phyloP scores from a whole-genome alignment of 345 rosid species.

The Populus pruinosa region DNA sequence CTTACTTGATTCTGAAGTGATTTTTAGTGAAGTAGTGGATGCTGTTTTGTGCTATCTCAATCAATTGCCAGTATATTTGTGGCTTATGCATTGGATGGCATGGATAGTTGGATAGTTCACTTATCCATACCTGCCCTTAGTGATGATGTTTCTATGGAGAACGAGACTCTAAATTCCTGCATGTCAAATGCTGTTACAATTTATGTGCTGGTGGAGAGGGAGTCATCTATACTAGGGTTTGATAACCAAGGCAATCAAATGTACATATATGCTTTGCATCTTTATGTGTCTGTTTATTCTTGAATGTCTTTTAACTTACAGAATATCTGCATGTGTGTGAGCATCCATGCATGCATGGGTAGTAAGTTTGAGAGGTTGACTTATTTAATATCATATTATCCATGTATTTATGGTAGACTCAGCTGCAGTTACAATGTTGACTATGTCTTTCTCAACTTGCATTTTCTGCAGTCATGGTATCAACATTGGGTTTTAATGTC shows the following conservation, averaged over 20 bases:
- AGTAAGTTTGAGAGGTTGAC: neutral
- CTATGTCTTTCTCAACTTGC: neutral
- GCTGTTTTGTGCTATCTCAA: neutral
- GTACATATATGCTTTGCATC: neutral
- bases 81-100: neutral
- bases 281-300: neutral
- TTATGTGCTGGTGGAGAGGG: neutral
- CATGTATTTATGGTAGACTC: neutral
- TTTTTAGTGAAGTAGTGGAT: neutral
- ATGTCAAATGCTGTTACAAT: neutral
- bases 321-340: neutral
- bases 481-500: constrained; percentile 7
- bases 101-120: neutral
- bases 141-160: neutral
- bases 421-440: neutral
- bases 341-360: neutral
- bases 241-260: neutral
- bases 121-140: neutral
- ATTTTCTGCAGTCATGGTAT: constrained; percentile 1
- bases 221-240: neutral
- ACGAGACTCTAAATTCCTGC: neutral
- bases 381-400: neutral
- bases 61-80: neutral
- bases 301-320: neutral
- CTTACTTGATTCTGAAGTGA: neutral